These are phyloP conservation scores for Hypoxylon perforatum DNA, from an alignment of 495 filamentous ascomycete species.

Conservation along the genomic window DNA sequence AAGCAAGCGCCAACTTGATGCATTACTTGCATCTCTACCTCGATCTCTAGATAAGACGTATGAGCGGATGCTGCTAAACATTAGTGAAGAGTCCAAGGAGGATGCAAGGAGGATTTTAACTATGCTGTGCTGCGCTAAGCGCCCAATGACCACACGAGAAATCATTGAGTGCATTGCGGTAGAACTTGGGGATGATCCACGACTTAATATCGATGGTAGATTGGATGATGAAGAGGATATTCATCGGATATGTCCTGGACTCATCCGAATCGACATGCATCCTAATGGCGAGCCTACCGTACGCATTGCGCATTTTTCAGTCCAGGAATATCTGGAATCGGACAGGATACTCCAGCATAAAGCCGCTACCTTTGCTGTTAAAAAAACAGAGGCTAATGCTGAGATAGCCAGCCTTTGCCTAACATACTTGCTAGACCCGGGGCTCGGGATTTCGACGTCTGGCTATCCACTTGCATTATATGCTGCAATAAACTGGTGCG, in stretches of 20 bases:
- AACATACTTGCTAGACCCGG: background rate
- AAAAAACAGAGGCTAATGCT: background rate
- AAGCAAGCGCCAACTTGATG: constrained; percentile 43
- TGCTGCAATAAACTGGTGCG: background rate
- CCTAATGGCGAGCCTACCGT: background rate
- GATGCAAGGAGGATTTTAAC: constrained; percentile 47
- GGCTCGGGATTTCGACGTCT: background rate
- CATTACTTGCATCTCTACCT: constrained; percentile 48
- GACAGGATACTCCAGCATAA: background rate
- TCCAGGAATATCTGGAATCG: background rate
- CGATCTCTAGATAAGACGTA: background rate
- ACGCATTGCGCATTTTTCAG: background rate
- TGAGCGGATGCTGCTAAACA: background rate
- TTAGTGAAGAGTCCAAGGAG: constrained; percentile 11
- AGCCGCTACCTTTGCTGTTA: background rate
- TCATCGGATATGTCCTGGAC: background rate
- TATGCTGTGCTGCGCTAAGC: constrained; percentile 46
- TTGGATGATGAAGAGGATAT: background rate
- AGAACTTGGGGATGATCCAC: background rate
- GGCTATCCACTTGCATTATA: background rate
- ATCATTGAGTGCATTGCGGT: constrained; percentile 25
- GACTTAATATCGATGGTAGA: background rate
- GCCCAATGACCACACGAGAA: constrained; percentile 47
- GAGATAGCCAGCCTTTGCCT: background rate
- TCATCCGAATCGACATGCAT: background rate